These are phyloP conservation scores for Nakazawaea peltata DNA, from an alignment of 805 yeast genomes.

Conservation along the genomic window DNA sequence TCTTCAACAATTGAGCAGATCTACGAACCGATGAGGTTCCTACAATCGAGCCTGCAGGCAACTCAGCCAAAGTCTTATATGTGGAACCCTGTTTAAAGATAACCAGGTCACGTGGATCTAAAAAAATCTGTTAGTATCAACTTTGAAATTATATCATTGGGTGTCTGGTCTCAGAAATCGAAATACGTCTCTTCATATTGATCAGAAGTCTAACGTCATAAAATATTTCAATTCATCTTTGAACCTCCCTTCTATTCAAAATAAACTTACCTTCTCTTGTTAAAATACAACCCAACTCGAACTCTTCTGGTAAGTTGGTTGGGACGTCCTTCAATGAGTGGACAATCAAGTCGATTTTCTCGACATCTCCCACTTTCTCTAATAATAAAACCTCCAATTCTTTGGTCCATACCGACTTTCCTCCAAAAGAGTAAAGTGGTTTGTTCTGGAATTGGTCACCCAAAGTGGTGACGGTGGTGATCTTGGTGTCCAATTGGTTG, in stretches of 20 bases:
- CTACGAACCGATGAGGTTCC: conserved; percentile 95
- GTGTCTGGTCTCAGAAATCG: conserved; percentile 6
- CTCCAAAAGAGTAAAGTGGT: conserved; percentile 92
- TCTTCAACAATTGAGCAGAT: conserved; percentile 79
- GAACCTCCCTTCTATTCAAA: no score
- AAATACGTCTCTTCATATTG: conserved; percentile 21
- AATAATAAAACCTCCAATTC: conserved; percentile 79
- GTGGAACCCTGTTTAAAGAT: conserved; percentile 62
- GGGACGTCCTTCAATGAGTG: conserved; percentile 93
- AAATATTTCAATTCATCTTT: conserved; percentile 21
- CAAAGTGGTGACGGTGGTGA: conserved; percentile 73
- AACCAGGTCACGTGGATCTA: conserved; percentile 88
- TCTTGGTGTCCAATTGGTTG: conserved; percentile 64
- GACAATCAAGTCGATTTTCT: conserved; percentile 79
- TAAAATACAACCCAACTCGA: conserved; percentile 80
- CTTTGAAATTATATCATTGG: neutral
- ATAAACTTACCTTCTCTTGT: conserved; percentile 56
- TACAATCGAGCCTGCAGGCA: conserved; percentile 80
- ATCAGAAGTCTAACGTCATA: conserved; percentile 32
- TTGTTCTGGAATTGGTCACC: conserved; percentile 84
- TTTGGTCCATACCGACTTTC: conserved; percentile 93
- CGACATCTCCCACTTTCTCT: conserved; percentile 50
- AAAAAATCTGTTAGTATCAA: conserved; percentile 8
- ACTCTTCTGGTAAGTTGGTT: conserved; percentile 81
- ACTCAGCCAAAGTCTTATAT: conserved; percentile 57